Conservation (phyloP, 768 basidiomycete genomes). For the Tremella yokohamensis region DNA sequence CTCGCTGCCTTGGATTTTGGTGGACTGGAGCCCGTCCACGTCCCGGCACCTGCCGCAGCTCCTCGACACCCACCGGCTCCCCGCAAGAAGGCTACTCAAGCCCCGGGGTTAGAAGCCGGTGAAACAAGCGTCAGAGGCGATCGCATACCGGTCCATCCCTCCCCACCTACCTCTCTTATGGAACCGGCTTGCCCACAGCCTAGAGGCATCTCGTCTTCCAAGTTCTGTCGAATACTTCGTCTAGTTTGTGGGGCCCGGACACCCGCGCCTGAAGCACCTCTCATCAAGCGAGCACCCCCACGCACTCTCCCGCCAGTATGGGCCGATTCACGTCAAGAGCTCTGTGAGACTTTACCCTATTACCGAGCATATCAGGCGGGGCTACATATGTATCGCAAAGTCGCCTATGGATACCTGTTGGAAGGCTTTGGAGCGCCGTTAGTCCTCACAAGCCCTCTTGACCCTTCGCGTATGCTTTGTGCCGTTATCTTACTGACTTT, state of each 20-base stretch:
- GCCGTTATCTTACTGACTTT: constrained; percentile 3
- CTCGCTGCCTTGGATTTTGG: no score
- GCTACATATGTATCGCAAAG: constrained; percentile 29
- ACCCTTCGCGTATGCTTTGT: not conserved
- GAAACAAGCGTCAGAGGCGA: not conserved
- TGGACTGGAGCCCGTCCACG: no score
- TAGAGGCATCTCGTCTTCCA: constrained; percentile 9
- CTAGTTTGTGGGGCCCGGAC: constrained; percentile 8
- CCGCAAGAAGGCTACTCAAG: no score
- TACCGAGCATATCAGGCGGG: constrained; percentile 44
- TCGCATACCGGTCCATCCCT: not conserved
- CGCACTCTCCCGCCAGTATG: constrained; percentile 25
- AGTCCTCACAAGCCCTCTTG: constrained; percentile 6
- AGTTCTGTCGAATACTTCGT: constrained; percentile 14
- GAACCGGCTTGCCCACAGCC: no score
- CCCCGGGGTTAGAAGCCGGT: no score
- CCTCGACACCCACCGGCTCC: no score
- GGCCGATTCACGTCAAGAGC: constrained; percentile 43
- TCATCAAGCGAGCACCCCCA: constrained; percentile 1
- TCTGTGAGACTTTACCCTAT: constrained; percentile 44
- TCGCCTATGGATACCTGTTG: constrained; percentile 39
- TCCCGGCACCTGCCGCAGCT: no score
- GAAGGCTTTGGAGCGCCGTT: constrained; percentile 40
- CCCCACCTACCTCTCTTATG: not conserved
- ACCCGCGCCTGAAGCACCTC: not conserved